A percentile compares a stretch with the other conserved stretches of the same genome.
Evolutionary conservation across 2,329 filamentous ascomycete genomes (phyloP).

Genomic region (Nothopassalora personata): DNA sequence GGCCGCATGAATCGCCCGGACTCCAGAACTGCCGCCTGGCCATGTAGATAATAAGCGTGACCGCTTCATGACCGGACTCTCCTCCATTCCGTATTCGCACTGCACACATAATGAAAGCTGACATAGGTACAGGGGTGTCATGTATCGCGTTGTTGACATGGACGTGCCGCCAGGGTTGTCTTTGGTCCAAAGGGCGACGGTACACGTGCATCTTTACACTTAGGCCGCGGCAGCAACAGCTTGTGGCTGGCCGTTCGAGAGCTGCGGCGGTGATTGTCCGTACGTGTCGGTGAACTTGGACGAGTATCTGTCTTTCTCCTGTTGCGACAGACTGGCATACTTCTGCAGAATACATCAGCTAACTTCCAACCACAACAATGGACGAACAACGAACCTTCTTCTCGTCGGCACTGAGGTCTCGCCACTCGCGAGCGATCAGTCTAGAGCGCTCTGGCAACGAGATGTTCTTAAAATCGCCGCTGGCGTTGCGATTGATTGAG

Average conservation of each 20-base stretch:
- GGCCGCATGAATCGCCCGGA: not conserved
- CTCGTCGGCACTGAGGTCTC: slow-evolving; percentile 40
- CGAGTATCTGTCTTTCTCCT: slow-evolving; percentile 11
- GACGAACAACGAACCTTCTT: slow-evolving; percentile 40
- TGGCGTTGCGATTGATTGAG: slow-evolving; percentile 38
- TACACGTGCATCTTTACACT: not conserved
- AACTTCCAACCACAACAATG: not conserved
- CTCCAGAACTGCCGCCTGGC: not conserved
- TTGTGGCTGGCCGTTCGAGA: slow-evolving; percentile 20
- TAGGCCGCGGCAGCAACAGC: not conserved
- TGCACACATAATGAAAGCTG: not conserved
- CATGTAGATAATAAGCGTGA: not conserved
- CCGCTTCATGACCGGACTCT: not conserved
- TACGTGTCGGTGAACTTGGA: slow-evolving; percentile 12
- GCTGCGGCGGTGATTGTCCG: slow-evolving; percentile 34
- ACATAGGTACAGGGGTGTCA: not conserved
- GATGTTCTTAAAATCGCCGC: slow-evolving; percentile 50
- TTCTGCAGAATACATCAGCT: slow-evolving; percentile 13
- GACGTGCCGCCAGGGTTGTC: not conserved
- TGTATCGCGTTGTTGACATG: not conserved
- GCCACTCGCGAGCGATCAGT: slow-evolving; percentile 46
- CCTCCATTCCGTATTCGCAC: not conserved
- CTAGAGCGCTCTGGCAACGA: slow-evolving; percentile 35
- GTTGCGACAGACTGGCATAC: slow-evolving; percentile 8
- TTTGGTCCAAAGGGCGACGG: not conserved